These are phyloP conservation scores for Balansia obtecta DNA, from an alignment of 2,329 filamentous ascomycete genomes.

Conservation along the genomic window DNA sequence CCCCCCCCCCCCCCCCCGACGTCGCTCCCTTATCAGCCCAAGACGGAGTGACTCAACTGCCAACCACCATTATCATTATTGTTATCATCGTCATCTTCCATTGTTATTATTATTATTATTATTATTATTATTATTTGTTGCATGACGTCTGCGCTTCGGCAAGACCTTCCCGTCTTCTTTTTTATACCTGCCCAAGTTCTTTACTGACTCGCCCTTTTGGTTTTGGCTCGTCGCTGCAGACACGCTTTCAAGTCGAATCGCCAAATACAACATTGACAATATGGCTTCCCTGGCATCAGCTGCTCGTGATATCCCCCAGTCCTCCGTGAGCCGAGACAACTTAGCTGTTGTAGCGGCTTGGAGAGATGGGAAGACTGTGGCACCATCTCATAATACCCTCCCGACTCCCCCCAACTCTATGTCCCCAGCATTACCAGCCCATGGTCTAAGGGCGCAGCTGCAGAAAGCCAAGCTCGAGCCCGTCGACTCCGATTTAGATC, in stretches of 20 bases:
- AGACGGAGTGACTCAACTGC: constrained; percentile 9
- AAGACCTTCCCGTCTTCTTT: no score
- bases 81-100: no score
- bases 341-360: constrained; percentile 60
- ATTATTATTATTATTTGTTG: no score
- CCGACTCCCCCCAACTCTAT: constrained; percentile 93
- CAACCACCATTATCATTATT: not conserved
- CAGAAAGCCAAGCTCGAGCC: constrained; percentile 46
- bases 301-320: constrained; percentile 55
- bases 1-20: no score
- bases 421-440: constrained; percentile 74
- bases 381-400: constrained; percentile 50
- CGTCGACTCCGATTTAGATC: constrained; percentile 78
- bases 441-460: constrained; percentile 60
- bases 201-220: not conserved
- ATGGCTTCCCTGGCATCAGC: constrained; percentile 55
- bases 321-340: constrained; percentile 52
- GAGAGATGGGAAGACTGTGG: constrained; percentile 48
- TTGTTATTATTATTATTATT: no score
- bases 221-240: constrained; percentile 16
- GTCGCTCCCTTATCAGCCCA: no score
- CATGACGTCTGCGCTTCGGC: not conserved
- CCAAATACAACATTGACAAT: constrained; percentile 22
- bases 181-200: not conserved
- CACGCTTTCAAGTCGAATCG: constrained; percentile 30